Evolutionary conservation across 352 stramenopile species (phyloP), one percentile per base, ranked within the genome.

Genomic region (Globisporangium solare): DNA sequence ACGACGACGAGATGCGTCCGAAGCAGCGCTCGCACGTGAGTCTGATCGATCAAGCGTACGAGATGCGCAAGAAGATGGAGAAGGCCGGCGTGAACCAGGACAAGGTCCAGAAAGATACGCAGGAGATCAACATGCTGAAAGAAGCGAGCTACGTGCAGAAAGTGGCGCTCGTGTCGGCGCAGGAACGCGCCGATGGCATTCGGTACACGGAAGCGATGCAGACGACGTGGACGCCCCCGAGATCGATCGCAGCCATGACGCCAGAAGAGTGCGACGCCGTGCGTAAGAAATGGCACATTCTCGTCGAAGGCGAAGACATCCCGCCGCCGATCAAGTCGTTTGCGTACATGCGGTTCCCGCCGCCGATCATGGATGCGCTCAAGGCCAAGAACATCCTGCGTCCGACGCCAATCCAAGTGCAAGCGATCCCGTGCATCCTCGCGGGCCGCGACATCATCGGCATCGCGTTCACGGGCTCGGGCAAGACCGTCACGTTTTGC

Each of bases 401-500:
- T 6, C 97, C 97, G 2, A 99, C 97, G 37, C 96, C 97, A 1
- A 99, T 99, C 73, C 97, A 99, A 79, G 97, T 99, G 63, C 97
- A 99, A 64, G 97, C 96, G 43, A 86, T 99, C 18, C 95, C 97
- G 20, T 98, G 98, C 35, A 98, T 98, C 49, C 81, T 99, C 31
- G 88, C 94, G 1, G 95, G 95, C 17, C 85, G 97, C 40, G 97
- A 99, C 71, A 97, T 99, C 76, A 98, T 99, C 46, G 97, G 97
- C 50, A 99, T 99, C 65, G 97, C 97, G 10, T 99, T 99, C 70
- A 99, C 97, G 4, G 97, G 97, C 5, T 97, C 81, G 1, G 97
- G 97, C n/a, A 99, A 99, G 73, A 99, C 97, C 0, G 79, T 99
- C 32, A 98, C 95, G 12, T 99, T 99, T 76, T 96, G 83, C 15